Evolutionary conservation across 768 basidiomycete genomes (phyloP).

Genomic region (Psilocybe cyanescens): DNA sequence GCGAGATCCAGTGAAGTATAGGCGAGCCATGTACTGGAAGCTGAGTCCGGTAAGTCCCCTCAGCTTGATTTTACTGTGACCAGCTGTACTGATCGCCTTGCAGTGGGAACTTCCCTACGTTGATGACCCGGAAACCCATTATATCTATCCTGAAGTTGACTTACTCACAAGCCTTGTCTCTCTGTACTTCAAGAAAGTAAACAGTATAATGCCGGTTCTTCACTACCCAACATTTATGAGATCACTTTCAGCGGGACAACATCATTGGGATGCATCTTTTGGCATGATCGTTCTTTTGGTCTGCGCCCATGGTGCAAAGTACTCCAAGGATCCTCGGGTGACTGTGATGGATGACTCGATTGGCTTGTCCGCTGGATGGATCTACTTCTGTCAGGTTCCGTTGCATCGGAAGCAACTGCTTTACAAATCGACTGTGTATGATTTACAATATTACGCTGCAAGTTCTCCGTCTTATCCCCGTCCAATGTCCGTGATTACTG

Average conservation of each 20-base stretch:
- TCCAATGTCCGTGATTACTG: conserved; percentile 1
- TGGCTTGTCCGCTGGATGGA: conserved; percentile 59
- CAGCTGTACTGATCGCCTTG: background rate
- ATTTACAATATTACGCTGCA: conserved; percentile 72
- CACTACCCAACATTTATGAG: conserved; percentile 69
- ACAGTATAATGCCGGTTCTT: conserved; percentile 60
- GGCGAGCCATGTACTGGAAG: conserved; percentile 34
- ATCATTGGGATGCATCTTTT: conserved; percentile 55
- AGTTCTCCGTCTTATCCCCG: conserved; percentile 18
- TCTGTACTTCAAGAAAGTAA: conserved; percentile 60
- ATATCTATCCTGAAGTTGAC: conserved; percentile 50
- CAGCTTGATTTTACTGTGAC: background rate
- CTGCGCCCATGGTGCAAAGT: conserved; percentile 65
- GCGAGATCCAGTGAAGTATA: conserved; percentile 19
- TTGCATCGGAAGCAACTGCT: conserved; percentile 61
- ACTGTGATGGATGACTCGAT: conserved; percentile 36
- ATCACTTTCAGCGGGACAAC: conserved; percentile 47
- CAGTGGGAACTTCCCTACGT: conserved; percentile 42
- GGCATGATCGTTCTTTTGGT: conserved; percentile 61
- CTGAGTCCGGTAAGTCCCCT: conserved; percentile 28
- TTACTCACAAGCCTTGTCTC: conserved; percentile 54
- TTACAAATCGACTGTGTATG: conserved; percentile 61
- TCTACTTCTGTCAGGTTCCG: conserved; percentile 65
- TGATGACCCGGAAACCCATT: conserved; percentile 27
- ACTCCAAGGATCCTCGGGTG: conserved; percentile 53